Base-by-base conservation (phyloP, 2,329 filamentous ascomycete genomes). In the Bimuria novae-zelandiae region DNA sequence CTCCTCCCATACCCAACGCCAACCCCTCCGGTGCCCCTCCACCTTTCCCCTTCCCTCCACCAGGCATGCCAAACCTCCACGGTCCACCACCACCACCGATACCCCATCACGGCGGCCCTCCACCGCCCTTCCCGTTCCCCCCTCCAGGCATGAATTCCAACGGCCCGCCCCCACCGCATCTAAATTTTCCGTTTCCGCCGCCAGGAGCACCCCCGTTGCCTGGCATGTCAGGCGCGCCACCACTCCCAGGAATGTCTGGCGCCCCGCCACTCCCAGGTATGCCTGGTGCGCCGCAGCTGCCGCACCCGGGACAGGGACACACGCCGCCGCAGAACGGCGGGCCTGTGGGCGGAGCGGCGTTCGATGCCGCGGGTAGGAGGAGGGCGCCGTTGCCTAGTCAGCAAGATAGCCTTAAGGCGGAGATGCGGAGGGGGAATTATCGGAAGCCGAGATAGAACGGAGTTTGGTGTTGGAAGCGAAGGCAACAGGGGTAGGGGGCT, bases 341-440 rank as follows among this genome's bases (percentile, higher is more conserved):
- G 8, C 48, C 58, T 5, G 55, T 51, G 11, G 59, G 37, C 14
- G n/a, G n/a, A n/a, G n/a, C n/a, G n/a, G 45, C 64, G 19, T 72
- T 65, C 19, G 55, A 39, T 37, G 52, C 51, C 3, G 70, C 70
- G 40, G 71, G 65, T 21, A 81, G 88, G 54, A 80, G 78, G 61
- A 77, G 87, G 55, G 89, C 83, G 5, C 90, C 89, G 7, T 75
- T 96, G 37, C 91, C 91, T 0, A 92, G 89, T 69, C 91, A 95
- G 74, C 85, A 89, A 68, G 91, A 94, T 70, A 92, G 89, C 62
- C 75, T 95, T 62, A 84, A 87, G 62, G 84, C 88, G 72, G 89
- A 93, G 73, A 90, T 93, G 79, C 82, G 82, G 57, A 77, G 77
- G 57, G 80, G 80, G 10, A 75, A 79, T 59, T 84, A 78, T 63